Percentiles rank a stretch among this genome's conserved stretches.
Conservation (phyloP, 768 basidiomycete species). For the Tylopilus vinaceipallidus region DNA sequence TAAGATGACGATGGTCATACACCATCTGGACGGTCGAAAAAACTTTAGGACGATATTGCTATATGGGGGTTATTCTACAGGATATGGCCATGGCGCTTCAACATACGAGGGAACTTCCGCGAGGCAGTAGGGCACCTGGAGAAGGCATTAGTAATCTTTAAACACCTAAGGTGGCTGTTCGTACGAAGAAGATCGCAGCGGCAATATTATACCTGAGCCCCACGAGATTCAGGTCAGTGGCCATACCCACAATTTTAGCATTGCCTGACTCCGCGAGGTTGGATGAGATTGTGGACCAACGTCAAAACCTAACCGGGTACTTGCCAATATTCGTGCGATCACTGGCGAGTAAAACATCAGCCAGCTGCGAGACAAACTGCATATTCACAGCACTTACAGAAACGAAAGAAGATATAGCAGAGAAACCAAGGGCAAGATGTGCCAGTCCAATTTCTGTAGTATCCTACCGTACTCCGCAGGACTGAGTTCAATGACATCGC, state of each 20-base stretch:
- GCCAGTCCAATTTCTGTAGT: constrained; percentile 43
- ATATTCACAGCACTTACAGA: constrained; percentile 34
- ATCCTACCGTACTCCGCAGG: constrained; percentile 24
- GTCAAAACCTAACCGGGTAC: constrained; percentile 2
- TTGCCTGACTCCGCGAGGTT: constrained; percentile 36
- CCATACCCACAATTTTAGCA: constrained; percentile 45
- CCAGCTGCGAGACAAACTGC: not conserved
- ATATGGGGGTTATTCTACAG: not conserved
- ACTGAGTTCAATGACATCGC: constrained; percentile 6
- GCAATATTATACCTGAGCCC: constrained; percentile 38
- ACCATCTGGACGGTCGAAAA: constrained; percentile 34
- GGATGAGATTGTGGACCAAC: not conserved
- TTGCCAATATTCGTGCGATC: constrained; percentile 46
- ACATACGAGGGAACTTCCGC: constrained; percentile 39
- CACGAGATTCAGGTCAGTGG: constrained; percentile 34
- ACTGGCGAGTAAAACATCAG: constrained; percentile 15
- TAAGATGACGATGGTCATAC: constrained; percentile 16
- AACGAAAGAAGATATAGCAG: constrained; percentile 46
- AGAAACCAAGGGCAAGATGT: constrained; percentile 44
- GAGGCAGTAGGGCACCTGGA: constrained; percentile 35
- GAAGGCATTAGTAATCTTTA: not conserved
- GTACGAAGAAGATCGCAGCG: constrained; percentile 39
- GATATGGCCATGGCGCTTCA: not conserved
- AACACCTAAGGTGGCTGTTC: not conserved
- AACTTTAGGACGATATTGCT: constrained; percentile 40